Evolutionary conservation across 345 rosid genomes (phyloP).

Genomic region (Euphorbia tirucalli): DNA sequence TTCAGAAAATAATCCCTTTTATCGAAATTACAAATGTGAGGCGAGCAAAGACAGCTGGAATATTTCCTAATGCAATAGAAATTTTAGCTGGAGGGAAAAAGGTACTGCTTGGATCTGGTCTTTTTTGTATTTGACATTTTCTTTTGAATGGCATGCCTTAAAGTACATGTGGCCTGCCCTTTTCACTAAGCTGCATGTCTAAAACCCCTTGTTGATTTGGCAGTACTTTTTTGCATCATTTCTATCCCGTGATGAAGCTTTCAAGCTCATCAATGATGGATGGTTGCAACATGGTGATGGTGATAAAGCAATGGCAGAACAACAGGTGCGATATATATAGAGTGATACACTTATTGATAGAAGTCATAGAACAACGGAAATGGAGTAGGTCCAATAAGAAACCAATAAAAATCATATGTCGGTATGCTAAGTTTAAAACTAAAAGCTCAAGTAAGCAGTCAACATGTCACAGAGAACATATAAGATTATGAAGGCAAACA

Average conservation of each 20-base stretch:
- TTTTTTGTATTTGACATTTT: neutral
- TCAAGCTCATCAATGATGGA: slow-evolving; percentile 58
- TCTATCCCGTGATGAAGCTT: slow-evolving; percentile 68
- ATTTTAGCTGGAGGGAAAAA: slow-evolving; percentile 75
- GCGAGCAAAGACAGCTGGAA: slow-evolving; percentile 94
- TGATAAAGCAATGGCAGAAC: slow-evolving; percentile 33
- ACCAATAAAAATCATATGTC: neutral
- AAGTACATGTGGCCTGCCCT: slow-evolving; percentile 5
- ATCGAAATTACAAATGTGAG: slow-evolving; percentile 65
- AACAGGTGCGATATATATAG: slow-evolving; percentile 40
- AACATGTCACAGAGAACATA: neutral
- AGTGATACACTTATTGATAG: too few species aligned
- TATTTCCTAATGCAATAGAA: slow-evolving; percentile 94
- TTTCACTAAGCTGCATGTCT: too few species aligned
- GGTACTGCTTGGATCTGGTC: slow-evolving; percentile 40
- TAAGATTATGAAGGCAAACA: too few species aligned
- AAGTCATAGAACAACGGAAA: too few species aligned
- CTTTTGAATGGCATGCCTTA: slow-evolving; percentile 15
- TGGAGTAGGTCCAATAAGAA: neutral
- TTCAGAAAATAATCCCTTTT: slow-evolving; percentile 77
- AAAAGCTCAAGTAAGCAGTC: neutral
- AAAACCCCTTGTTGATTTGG: slow-evolving; percentile 26
- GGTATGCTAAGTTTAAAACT: neutral
- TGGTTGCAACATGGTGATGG: slow-evolving; percentile 46
- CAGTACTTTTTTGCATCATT: slow-evolving; percentile 76